A percentile compares a stretch with the other conserved stretches of the same genome.
Evolutionary conservation across 2,329 filamentous ascomycete species (phyloP).

Genomic region (Phaeosphaeriaceae sp.): DNA sequence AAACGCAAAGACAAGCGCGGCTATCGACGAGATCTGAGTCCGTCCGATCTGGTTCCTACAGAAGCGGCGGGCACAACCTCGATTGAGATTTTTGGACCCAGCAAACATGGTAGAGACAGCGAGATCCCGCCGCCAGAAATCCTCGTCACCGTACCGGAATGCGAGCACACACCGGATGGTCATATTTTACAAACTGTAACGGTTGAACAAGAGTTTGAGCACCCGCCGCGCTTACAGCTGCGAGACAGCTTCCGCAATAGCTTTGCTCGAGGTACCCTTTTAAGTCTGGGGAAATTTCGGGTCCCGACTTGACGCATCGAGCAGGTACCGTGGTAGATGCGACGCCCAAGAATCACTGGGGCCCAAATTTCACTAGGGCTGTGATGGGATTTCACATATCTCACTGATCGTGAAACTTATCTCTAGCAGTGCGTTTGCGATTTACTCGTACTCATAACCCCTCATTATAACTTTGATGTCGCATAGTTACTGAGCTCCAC

Average conservation of each 20-base stretch:
- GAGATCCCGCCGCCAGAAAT: background rate
- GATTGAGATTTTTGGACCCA: slow-evolving; percentile 18
- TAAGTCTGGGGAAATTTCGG: slow-evolving; percentile 20
- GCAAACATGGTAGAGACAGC: background rate
- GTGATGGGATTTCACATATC: too few relatives aligned
- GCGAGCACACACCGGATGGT: slow-evolving; percentile 2
- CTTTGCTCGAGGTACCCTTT: slow-evolving; percentile 24
- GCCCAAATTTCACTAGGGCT: too few relatives aligned
- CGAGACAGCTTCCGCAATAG: slow-evolving; percentile 30
- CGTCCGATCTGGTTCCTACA: slow-evolving; percentile 25
- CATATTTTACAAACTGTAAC: slow-evolving; percentile 27
- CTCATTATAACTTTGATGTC: too few relatives aligned
- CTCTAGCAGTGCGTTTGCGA: too few relatives aligned
- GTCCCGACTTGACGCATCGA: background rate
- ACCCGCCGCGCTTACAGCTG: slow-evolving; percentile 21
- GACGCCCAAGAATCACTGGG: background rate
- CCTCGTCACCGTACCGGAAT: slow-evolving; percentile 1
- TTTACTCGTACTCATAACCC: too few relatives aligned
- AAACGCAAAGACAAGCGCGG: slow-evolving; percentile 23
- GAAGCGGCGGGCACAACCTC: slow-evolving; percentile 14
- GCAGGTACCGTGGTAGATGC: background rate
- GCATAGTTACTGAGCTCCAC: background rate
- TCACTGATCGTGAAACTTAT: too few relatives aligned
- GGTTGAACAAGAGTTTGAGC: slow-evolving; percentile 26
- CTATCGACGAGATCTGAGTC: slow-evolving; percentile 27